Evolutionary conservation across 2,329 filamentous ascomycete genomes (phyloP).

Genomic region (Ceratocystis harringtonii): DNA sequence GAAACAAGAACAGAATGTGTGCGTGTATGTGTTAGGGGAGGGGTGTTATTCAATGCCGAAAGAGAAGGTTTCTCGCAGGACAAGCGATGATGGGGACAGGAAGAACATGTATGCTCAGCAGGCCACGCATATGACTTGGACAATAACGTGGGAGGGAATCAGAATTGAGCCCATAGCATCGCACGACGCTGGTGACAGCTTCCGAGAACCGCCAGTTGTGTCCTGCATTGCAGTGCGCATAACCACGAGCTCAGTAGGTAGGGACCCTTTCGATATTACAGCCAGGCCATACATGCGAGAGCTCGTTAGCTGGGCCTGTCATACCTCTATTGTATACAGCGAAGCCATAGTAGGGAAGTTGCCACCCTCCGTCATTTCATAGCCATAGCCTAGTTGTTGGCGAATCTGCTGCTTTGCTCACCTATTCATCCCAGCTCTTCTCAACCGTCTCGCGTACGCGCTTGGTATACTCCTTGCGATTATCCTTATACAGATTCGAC

Average conservation of each 20-base stretch:
- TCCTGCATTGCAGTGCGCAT: no score
- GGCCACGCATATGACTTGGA: background rate
- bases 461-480: slow-evolving; percentile 91
- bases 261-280: no score
- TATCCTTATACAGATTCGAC: slow-evolving; percentile 96
- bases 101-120: background rate
- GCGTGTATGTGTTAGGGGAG: background rate
- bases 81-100: background rate
- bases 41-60: background rate
- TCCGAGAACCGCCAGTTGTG: background rate
- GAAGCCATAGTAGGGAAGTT: no score
- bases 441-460: slow-evolving; percentile 91
- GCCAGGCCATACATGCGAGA: no score
- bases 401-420: background rate
- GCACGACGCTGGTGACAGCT: background rate
- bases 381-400: background rate
- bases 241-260: no score
- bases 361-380: no score
- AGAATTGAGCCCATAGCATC: background rate
- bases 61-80: background rate
- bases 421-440: slow-evolving; percentile 94
- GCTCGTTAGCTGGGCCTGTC: no score
- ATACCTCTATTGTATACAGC: no score
- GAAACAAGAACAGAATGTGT: background rate
- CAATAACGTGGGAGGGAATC: background rate